Conservation (phyloP, 1,284 basidiomycete genomes). For the Microstroma glucosiphilum region DNA sequence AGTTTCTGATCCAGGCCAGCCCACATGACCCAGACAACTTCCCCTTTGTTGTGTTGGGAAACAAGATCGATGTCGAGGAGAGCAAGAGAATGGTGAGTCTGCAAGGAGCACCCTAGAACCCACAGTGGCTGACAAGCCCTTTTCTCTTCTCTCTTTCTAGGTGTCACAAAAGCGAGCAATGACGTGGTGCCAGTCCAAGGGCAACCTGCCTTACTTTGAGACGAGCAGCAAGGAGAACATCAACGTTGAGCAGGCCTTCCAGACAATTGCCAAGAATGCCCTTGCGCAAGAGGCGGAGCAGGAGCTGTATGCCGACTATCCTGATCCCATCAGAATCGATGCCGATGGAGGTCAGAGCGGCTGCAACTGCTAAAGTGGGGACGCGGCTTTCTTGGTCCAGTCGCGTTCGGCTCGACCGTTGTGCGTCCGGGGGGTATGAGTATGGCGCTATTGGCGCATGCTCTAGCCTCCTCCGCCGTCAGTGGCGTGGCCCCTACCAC, state of each 20-base stretch:
- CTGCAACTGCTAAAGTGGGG: slow-evolving; percentile 68
- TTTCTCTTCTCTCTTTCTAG: slow-evolving; percentile 53
- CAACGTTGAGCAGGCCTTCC: slow-evolving; percentile 99
- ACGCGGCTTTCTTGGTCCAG: too few relatives aligned
- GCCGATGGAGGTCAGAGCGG: slow-evolving; percentile 83
- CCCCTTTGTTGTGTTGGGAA: slow-evolving; percentile 87
- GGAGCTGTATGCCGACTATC: slow-evolving; percentile 96
- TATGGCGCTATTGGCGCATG: too few relatives aligned
- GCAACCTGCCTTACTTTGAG: slow-evolving; percentile 99
- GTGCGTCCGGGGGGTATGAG: too few relatives aligned
- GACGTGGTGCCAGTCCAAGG: slow-evolving; percentile 99
- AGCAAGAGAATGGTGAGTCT: slow-evolving; percentile 82
- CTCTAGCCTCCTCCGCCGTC: too few relatives aligned
- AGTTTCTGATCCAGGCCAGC: slow-evolving; percentile 64
- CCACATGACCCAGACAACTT: slow-evolving; percentile 99
- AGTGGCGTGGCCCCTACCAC: too few relatives aligned
- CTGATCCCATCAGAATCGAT: slow-evolving; percentile 96
- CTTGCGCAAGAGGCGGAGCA: slow-evolving; percentile 94
- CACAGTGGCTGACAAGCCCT: neutral
- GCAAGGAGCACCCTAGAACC: neutral
- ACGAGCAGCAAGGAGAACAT: slow-evolving; percentile 99
- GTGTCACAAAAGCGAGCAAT: slow-evolving; percentile 99
- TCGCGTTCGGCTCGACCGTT: too few relatives aligned
- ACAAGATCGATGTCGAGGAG: slow-evolving; percentile 99
- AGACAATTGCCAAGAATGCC: slow-evolving; percentile 97